Conservation (phyloP, 192 early-diverging fungal species). For the Mortierella claussenii region DNA sequence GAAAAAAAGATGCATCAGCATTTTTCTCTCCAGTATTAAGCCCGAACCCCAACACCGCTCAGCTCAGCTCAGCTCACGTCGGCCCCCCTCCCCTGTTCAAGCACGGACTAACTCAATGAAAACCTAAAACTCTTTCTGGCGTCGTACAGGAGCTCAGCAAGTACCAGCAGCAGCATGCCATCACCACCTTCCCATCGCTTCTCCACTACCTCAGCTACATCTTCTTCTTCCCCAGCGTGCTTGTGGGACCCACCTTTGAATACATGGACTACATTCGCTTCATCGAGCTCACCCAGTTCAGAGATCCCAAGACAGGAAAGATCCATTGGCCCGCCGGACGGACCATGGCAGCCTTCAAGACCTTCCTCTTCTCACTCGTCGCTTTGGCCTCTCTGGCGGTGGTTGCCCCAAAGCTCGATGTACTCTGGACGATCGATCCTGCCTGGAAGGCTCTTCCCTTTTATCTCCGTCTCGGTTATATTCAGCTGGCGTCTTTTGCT, state of each 20-base stretch:
- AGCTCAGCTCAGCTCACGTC: too few species aligned
- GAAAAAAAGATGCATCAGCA: not conserved
- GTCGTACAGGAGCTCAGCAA: conserved; percentile 68
- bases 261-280: conserved; percentile 70
- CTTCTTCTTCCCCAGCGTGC: conserved; percentile 89
- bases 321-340: conserved; percentile 48
- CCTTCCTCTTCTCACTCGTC: conserved; percentile 47
- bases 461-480: conserved; percentile 60
- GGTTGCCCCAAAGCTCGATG: conserved; percentile 51
- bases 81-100: not conserved
- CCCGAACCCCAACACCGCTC: too few species aligned
- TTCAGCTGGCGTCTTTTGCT: conserved; percentile 69
- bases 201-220: conserved; percentile 87
- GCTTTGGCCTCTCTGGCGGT: conserved; percentile 46
- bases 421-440: conserved; percentile 37
- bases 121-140: too few species aligned
- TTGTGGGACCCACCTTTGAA: conserved; percentile 89
- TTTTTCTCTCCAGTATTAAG: too few species aligned
- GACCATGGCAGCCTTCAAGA: conserved; percentile 27
- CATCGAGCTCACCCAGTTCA: conserved; percentile 49
- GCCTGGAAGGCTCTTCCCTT: conserved; percentile 40
- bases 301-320: conserved; percentile 43
- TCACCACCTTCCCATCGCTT: conserved; percentile 70
- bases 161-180: conserved; percentile 74
- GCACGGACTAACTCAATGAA: too few species aligned